Percentiles rank a stretch among this genome's conserved stretches.
Evolutionary conservation across 331 rosid species (phyloP).

Genomic region (Cydonia oblonga): DNA sequence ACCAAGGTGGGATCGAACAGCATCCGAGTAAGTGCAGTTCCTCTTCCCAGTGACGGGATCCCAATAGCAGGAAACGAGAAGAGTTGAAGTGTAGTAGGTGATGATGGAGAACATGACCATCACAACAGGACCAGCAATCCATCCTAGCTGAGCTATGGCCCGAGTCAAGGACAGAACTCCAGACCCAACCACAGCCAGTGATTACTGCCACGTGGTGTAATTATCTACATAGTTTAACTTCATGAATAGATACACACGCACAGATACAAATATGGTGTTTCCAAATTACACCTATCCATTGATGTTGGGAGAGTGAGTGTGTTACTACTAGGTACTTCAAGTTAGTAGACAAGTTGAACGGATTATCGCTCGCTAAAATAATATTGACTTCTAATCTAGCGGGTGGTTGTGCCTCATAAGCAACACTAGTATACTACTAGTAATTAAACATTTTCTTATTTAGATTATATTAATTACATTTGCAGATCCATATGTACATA

Average conservation of each 20-base stretch:
- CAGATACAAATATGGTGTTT: neutral
- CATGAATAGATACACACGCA: neutral
- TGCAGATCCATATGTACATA: no score
- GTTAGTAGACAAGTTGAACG: no score
- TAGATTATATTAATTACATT: no score
- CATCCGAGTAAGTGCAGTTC: constrained; percentile 64
- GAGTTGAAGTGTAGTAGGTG: constrained; percentile 54
- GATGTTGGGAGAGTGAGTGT: neutral
- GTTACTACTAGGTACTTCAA: no score
- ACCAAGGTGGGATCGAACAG: constrained; percentile 49
- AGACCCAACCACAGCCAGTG: constrained; percentile 80
- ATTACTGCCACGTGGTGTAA: constrained; percentile 6
- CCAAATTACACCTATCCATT: neutral
- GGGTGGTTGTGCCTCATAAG: no score
- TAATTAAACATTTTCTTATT: no score
- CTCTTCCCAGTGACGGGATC: constrained; percentile 51
- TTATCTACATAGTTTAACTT: neutral
- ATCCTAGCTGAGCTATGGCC: constrained; percentile 82
- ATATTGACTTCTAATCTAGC: no score
- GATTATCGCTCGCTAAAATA: no score
- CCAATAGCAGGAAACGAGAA: constrained; percentile 53
- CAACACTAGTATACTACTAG: no score
- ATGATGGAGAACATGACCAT: constrained; percentile 49
- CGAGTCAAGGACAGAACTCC: constrained; percentile 77
- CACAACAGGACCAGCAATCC: constrained; percentile 60